Evolutionary conservation across 176 grass and related monocot genomes (phyloP), one percentile per base, ranked within the genome.

Genomic region (Tillandsia leiboldiana): DNA sequence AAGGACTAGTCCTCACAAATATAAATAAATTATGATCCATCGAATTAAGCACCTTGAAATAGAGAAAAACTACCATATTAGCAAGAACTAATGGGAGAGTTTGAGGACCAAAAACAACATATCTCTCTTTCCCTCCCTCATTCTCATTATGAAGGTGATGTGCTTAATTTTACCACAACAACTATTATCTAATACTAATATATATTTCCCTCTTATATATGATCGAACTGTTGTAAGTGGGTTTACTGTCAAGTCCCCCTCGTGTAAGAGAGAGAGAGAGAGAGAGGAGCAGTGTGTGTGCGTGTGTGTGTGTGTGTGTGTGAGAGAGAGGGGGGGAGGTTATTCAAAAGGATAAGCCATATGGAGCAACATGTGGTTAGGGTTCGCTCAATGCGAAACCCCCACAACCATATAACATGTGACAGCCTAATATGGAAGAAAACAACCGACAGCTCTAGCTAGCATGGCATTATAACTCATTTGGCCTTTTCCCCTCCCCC

Each of bases 401-500:
- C 79, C 76, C 80, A 83, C 78, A 83, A 63, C 79, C 82, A 42
- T 42, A 42, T 72, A 74, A 88, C 91, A 86, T 84, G 91, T 91
- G 91, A 91, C 77, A 83, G 75, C 82, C 85, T 80, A 86, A 91
- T 83, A 69, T 79, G 81, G 85, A 89, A 88, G 71, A 82, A 80
- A 91, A 86, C 72, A 96, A 88, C 85, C 83, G 83, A 96, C 88
- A 96, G 75, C 48, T 74, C 83, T 71, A 91, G 80, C 83, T 71
- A 91, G 80, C 88, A 83, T 79, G 84, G 83, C 73, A 74, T 78
- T 77, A 83, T 70, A 42, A 68, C 80, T 71, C 29, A 52, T 83
- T 73, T 96, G 88, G 88, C 85, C 72, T 82, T 79, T 77, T 84
- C 77, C 75, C 58, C 58, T 1, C 24, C 54, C 50, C 8, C 63